A percentile compares a stretch with the other conserved stretches of the same genome.
phyloP scores from a whole-genome alignment of 495 filamentous ascomycete genomes.

The Thermothielavioides terrestris region DNA sequence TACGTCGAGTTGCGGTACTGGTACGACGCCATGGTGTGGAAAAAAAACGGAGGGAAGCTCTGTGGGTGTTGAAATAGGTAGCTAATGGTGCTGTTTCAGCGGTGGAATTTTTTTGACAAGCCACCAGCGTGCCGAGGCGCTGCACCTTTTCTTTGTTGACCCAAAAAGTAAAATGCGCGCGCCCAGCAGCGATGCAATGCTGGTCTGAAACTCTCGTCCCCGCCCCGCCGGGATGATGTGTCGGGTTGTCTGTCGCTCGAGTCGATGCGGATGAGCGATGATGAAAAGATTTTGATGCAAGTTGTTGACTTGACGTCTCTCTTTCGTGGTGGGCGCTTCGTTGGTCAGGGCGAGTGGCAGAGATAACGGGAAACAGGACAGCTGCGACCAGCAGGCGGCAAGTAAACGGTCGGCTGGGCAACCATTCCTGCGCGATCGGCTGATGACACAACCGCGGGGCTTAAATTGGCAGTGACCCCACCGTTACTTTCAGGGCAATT shows the following conservation, averaged over 20 bases:
- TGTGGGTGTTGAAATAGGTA: not conserved
- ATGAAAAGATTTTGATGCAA: conserved; percentile 1
- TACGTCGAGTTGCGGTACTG: conserved; percentile 41
- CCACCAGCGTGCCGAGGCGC: not conserved
- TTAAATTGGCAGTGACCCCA: conserved; percentile 8
- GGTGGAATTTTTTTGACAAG: conserved; percentile 3
- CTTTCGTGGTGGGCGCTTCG: conserved; percentile 1
- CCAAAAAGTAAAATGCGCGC: not conserved
- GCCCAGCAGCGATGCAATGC: not conserved
- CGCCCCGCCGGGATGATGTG: conserved; percentile 3
- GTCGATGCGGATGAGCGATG: not conserved
- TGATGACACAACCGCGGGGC: conserved; percentile 23
- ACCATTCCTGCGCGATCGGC: conserved; percentile 15
- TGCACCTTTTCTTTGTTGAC: not conserved
- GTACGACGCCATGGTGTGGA: conserved; percentile 32
- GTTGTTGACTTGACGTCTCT: conserved; percentile 7
- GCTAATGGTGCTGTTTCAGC: no score
- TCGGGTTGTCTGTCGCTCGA: not conserved
- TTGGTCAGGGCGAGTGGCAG: conserved; percentile 1
- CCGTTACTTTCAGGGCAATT: not conserved
- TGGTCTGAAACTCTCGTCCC: not conserved
- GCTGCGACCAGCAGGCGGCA: conserved; percentile 9
- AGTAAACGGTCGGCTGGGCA: conserved; percentile 32
- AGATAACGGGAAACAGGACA: conserved; percentile 4
- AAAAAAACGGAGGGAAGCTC: not conserved